phyloP scores from a whole-genome alignment of 805 yeast genomes.

The Lipomyces yamadae region DNA sequence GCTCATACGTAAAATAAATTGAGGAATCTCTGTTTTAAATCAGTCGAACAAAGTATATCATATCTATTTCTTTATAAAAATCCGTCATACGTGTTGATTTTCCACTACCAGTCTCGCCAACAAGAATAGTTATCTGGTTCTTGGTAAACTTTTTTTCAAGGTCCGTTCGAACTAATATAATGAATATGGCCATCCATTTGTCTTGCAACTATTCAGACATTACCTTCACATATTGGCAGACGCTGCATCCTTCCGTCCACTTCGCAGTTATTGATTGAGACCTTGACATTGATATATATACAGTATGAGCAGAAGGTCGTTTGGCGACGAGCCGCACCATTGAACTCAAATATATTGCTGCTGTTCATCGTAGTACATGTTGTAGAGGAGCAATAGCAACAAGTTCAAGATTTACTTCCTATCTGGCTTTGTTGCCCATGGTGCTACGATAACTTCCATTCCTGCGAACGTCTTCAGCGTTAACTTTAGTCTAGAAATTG shows the following conservation, averaged over 20 bases:
- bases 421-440: too few relatives aligned
- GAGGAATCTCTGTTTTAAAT: constrained; percentile 66
- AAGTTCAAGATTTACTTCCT: too few relatives aligned
- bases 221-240: constrained; percentile 18
- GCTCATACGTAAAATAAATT: constrained; percentile 65
- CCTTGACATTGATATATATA: neutral
- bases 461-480: too few relatives aligned
- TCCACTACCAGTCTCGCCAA: constrained; percentile 98
- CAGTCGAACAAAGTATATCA: neutral
- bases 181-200: neutral
- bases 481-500: too few relatives aligned
- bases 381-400: too few relatives aligned
- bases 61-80: neutral
- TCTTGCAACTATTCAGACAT: neutral
- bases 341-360: too few relatives aligned
- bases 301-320: too few relatives aligned
- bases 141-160: constrained; percentile 52
- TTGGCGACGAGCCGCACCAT: too few relatives aligned
- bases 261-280: neutral
- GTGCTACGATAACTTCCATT: too few relatives aligned
- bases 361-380: too few relatives aligned
- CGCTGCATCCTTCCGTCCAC: neutral
- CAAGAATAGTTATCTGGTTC: constrained; percentile 74
- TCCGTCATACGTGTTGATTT: constrained; percentile 71
- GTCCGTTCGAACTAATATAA: neutral